Conservation (phyloP, 306 rosid genomes). For the Mimosa bimucronata region DNA sequence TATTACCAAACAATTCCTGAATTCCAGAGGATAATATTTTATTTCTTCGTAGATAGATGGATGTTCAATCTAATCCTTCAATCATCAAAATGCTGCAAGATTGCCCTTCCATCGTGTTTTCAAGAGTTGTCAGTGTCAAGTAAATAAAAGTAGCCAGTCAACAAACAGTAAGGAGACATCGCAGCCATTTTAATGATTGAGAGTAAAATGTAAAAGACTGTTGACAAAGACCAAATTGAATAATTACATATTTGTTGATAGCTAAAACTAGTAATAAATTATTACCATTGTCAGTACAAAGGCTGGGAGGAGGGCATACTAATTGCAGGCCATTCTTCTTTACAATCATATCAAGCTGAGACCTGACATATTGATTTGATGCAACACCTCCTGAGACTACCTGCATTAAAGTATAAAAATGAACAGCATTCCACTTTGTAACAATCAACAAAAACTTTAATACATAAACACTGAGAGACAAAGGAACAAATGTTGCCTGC, state of each 20-base stretch:
- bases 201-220: background rate
- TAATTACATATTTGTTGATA: background rate
- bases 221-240: background rate
- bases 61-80: background rate
- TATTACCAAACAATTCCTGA: background rate
- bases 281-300: conserved; percentile 96
- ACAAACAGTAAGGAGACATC: background rate
- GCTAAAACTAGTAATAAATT: conserved; percentile 27
- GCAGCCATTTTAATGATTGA: background rate
- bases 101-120: background rate
- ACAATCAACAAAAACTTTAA: conserved; percentile 31
- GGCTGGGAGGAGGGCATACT: conserved; percentile 93
- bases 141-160: background rate
- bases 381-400: conserved; percentile 98
- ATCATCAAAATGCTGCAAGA: background rate
- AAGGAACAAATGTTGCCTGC: conserved; percentile 33
- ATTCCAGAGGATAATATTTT: background rate
- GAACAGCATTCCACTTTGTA: conserved; percentile 28
- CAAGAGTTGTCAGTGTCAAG: background rate
- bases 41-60: background rate
- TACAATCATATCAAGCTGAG: conserved; percentile 77
- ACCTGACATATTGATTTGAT: conserved; percentile 80
- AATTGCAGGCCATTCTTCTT: conserved; percentile 67
- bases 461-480: conserved; percentile 22
- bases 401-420: conserved; percentile 51